Conservation (phyloP, 73 alveolate species). For the Stentor coeruleus region DNA sequence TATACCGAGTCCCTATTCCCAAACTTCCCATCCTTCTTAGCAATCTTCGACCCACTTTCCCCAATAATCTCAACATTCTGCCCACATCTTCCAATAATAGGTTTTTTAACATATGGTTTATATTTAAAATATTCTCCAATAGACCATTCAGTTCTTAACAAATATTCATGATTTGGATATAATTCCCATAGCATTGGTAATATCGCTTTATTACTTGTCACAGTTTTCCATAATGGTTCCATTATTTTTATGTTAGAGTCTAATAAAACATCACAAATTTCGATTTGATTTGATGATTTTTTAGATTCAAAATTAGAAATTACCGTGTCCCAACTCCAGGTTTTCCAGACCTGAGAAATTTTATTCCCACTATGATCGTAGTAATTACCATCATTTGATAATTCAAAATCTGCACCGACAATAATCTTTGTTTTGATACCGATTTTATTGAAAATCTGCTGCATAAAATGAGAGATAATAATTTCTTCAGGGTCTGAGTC, state of each 20-base stretch:
- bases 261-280: not conserved
- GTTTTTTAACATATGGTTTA: not conserved
- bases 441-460: not conserved
- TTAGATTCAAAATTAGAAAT: no score
- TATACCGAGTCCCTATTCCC: not conserved
- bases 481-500: not conserved
- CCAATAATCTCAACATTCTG: not conserved
- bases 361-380: not conserved
- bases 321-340: not conserved
- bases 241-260: not conserved
- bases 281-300: no score
- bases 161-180: not conserved
- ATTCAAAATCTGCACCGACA: not conserved
- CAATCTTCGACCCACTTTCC: not conserved
- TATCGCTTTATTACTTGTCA: not conserved
- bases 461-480: not conserved
- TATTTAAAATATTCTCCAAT: not conserved
- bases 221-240: not conserved
- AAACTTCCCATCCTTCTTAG: not conserved
- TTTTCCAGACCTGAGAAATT: not conserved
- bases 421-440: not conserved
- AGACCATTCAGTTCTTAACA: not conserved
- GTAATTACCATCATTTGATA: not conserved
- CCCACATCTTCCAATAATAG: not conserved
- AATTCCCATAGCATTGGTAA: not conserved